Percentiles rank a stretch among this genome's conserved stretches.
phyloP scores from a whole-genome alignment of 768 basidiomycete species.

The Trichaptum fuscoviolaceum region DNA sequence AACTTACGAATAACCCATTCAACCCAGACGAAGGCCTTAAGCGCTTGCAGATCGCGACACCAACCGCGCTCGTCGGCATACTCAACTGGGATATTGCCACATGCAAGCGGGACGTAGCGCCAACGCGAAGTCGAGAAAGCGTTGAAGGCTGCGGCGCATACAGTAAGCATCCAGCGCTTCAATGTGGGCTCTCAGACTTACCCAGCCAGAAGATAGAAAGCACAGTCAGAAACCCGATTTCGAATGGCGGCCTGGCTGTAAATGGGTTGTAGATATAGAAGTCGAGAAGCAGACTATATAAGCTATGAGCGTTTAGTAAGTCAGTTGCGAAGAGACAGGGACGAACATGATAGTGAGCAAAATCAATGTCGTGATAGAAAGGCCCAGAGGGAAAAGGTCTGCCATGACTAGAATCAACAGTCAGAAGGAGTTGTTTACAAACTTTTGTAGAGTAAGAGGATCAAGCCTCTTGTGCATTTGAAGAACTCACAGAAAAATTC shows the following conservation, averaged over 20 bases:
- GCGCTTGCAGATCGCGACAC: constrained; percentile 50
- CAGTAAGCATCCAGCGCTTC: background rate
- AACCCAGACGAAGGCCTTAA: constrained; percentile 56
- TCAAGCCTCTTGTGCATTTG: background rate
- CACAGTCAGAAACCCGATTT: constrained; percentile 40
- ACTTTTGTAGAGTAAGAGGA: background rate
- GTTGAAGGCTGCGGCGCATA: constrained; percentile 39
- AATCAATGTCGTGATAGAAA: constrained; percentile 47
- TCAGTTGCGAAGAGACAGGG: background rate
- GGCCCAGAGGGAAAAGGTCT: constrained; percentile 55
- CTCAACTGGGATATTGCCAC: constrained; percentile 44
- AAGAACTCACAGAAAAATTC: constrained; percentile 51
- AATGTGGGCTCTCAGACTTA: constrained; percentile 20
- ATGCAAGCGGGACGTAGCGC: constrained; percentile 41
- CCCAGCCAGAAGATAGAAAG: constrained; percentile 52
- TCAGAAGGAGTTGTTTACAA: constrained; percentile 8
- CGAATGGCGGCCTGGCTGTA: constrained; percentile 41
- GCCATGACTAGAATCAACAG: constrained; percentile 39
- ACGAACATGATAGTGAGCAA: constrained; percentile 40
- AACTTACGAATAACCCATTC: constrained; percentile 48
- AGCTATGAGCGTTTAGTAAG: background rate
- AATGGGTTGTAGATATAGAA: constrained; percentile 35
- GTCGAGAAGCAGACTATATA: constrained; percentile 38
- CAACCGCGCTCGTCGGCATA: constrained; percentile 41
- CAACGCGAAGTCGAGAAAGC: constrained; percentile 58